Base-by-base conservation (phyloP, 495 filamentous ascomycete species). In the Cairneyella variabilis region DNA sequence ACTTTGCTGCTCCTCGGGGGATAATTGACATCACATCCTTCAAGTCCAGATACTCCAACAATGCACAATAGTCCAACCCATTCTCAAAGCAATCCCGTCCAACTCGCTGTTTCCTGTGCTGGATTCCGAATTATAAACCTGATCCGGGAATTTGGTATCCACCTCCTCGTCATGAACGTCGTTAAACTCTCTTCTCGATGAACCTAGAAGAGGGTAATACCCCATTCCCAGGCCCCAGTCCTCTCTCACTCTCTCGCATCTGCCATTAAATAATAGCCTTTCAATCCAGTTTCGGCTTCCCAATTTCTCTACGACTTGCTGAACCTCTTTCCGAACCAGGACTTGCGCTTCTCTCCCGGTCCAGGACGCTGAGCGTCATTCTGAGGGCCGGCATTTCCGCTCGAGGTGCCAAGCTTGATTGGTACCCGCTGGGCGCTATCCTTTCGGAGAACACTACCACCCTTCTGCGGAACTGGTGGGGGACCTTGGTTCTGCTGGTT, bases 321-420 rank as follows among this genome's bases (percentile, higher is more conserved):
- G 66, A 95, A 93, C 16, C 85, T 76, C 47, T 80, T 81, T 64
- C 87, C 83, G 51, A 97, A 84, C 91, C 91, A 96, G 63, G 89
- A 89, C 76, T 89, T 91, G 52, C 85, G 76, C 74, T 95, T 95
- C 54, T 91, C 83, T 23, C 56, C 72, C 10, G 28, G 45, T 5
- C 36, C 23, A 7, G 49, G 54, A 17, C 49, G 34, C 30, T 51
- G 21, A 9, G 26, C 39, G 26, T 8, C 22, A 5, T 23, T 34
- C n/a, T 23, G 37, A 7, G 39, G 23, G 1, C 14, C 40, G 40
- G 53, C 36, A 51, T 56, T 60, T 32, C 48, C 52, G 25, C 44
- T 54, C 3, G 48, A 48, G 1, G 43, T 25, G 16, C 65, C 62
- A 22, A 72, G 58, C 49, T 64, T 63, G 40, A 69, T 69, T 6